A percentile compares a stretch with the other conserved stretches of the same genome.
Evolutionary conservation across 805 yeast genomes (phyloP).

Genomic region (Ogataea saltuana): DNA sequence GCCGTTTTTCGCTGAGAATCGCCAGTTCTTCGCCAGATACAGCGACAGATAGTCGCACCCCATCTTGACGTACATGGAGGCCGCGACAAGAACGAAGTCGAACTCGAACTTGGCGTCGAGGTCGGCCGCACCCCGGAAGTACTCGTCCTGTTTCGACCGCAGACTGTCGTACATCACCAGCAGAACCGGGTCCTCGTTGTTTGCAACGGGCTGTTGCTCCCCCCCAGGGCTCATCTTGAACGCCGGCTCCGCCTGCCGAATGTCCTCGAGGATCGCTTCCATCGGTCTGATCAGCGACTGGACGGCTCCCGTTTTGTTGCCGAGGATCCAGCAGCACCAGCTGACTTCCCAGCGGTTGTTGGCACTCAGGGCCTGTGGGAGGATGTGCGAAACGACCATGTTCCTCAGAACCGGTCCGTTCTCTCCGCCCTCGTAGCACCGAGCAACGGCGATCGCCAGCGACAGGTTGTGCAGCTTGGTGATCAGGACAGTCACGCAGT

Average conservation of each 20-base stretch:
- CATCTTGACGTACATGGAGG: constrained; percentile 76
- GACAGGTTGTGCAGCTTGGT: constrained; percentile 66
- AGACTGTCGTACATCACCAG: constrained; percentile 63
- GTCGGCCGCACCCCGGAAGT: constrained; percentile 50
- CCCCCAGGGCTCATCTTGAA: constrained; percentile 43
- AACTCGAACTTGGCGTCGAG: constrained; percentile 53
- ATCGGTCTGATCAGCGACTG: constrained; percentile 67
- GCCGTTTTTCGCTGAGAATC: constrained; percentile 38
- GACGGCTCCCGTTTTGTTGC: constrained; percentile 51
- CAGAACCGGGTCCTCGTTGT: constrained; percentile 76
- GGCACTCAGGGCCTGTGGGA: constrained; percentile 56
- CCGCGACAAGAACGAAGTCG: constrained; percentile 59
- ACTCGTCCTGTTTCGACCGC: constrained; percentile 51
- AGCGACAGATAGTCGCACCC: constrained; percentile 84
- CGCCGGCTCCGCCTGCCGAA: constrained; percentile 32
- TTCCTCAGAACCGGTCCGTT: constrained; percentile 52
- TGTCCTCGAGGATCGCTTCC: constrained; percentile 33
- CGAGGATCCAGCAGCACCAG: constrained; percentile 74
- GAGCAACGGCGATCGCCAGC: constrained; percentile 78
- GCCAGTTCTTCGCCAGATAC: constrained; percentile 67
- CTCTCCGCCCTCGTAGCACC: constrained; percentile 66
- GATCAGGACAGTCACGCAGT: constrained; percentile 73
- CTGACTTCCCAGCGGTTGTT: constrained; percentile 82
- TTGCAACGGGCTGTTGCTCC: constrained; percentile 21
- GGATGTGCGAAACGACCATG: constrained; percentile 49